Evolutionary conservation across 2,329 filamentous ascomycete genomes (phyloP).

Genomic region (Cladobotryum mycophilum): DNA sequence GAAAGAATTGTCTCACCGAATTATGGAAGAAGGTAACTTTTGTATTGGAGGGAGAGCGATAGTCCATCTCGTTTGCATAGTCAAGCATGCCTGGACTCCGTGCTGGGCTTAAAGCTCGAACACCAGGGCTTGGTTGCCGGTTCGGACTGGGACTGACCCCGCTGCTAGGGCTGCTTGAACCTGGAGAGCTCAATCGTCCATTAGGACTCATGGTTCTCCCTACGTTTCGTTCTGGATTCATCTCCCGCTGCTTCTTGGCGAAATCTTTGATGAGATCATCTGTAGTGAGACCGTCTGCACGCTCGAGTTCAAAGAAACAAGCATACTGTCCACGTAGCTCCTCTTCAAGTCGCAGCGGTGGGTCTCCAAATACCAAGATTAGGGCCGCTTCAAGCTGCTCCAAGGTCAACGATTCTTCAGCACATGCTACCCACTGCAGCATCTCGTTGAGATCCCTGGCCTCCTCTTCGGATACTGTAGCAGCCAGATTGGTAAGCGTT

Average conservation of each 20-base stretch:
- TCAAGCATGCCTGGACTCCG: conserved; percentile 26
- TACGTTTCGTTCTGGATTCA: conserved; percentile 18
- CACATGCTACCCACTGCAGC: conserved; percentile 40
- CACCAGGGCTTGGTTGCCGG: conserved; percentile 12
- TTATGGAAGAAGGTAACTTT: conserved; percentile 35
- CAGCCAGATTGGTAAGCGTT: conserved; percentile 36
- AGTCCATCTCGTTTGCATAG: conserved; percentile 30
- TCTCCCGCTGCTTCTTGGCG: conserved; percentile 25
- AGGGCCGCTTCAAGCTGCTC: conserved; percentile 39
- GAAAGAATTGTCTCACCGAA: conserved; percentile 34
- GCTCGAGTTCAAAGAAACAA: conserved; percentile 40
- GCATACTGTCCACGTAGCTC: conserved; percentile 38
- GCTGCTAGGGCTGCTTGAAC: conserved; percentile 7
- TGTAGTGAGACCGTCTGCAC: conserved; percentile 38
- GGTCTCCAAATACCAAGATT: conserved; percentile 36
- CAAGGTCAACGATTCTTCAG: conserved; percentile 36
- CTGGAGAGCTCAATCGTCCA: conserved; percentile 10
- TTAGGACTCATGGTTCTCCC: conserved; percentile 8
- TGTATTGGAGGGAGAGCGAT: conserved; percentile 35
- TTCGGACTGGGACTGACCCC: conserved; percentile 20
- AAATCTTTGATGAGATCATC: conserved; percentile 35
- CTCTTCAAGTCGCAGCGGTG: conserved; percentile 35
- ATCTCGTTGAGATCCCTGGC: conserved; percentile 40
- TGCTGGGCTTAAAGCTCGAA: conserved; percentile 21
- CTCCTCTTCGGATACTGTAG: conserved; percentile 32